Conservation (phyloP, 2,329 filamentous ascomycete species). For the Trichoderma aggressivum region DNA sequence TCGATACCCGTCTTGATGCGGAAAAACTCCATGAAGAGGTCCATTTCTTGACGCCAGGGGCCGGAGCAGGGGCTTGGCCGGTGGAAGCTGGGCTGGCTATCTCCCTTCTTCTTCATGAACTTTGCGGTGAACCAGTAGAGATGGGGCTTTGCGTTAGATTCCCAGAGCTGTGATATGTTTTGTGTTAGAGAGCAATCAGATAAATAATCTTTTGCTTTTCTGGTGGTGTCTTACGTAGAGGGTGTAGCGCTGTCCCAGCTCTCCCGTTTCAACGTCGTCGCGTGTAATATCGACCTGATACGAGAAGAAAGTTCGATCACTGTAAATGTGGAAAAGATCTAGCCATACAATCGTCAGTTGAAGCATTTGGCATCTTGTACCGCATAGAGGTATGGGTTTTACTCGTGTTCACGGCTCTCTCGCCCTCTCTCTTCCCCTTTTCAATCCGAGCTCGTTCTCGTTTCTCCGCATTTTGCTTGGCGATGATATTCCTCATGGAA, state of each 20-base stretch:
- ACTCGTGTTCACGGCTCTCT: conserved; percentile 50
- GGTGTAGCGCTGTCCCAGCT: conserved; percentile 55
- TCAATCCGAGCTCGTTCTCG: conserved; percentile 35
- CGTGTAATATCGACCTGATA: conserved; percentile 63
- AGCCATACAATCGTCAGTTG: neutral
- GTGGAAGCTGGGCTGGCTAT: conserved; percentile 35
- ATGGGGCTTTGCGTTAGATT: conserved; percentile 57
- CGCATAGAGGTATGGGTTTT: conserved; percentile 25
- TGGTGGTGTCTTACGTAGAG: conserved; percentile 50
- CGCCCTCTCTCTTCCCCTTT: conserved; percentile 38
- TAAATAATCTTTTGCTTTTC: neutral
- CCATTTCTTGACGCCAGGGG: conserved; percentile 43
- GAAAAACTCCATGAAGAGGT: conserved; percentile 57
- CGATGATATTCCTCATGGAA: conserved; percentile 37
- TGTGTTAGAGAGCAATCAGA: neutral
- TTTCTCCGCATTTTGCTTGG: conserved; percentile 30
- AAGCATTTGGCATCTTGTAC: neutral
- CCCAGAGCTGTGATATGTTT: conserved; percentile 55
- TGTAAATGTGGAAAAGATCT: conserved; percentile 64
- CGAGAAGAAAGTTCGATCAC: conserved; percentile 57
- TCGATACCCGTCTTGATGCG: conserved; percentile 51
- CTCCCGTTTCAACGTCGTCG: conserved; percentile 41
- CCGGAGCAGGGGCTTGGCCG: conserved; percentile 39
- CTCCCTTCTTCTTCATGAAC: conserved; percentile 41
- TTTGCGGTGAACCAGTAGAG: conserved; percentile 61